Evolutionary conservation across 2,329 filamentous ascomycete species (phyloP).

Genomic region (Penicillium sp.): DNA sequence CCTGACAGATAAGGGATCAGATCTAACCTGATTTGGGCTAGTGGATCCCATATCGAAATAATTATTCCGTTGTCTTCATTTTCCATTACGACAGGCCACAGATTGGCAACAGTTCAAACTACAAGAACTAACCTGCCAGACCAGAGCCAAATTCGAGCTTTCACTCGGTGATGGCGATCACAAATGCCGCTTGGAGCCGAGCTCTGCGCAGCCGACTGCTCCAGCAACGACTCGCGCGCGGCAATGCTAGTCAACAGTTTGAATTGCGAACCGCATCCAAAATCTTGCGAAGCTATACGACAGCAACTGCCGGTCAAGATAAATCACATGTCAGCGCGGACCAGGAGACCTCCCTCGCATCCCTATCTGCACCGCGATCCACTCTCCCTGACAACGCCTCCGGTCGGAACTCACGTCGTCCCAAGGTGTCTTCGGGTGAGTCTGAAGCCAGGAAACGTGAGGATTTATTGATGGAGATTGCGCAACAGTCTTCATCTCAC

Average conservation of each 20-base stretch:
- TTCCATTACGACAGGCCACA: not conserved
- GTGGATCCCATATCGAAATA: not conserved
- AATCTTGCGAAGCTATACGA: not conserved
- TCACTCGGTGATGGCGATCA: conserved; percentile 13
- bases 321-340: not conserved
- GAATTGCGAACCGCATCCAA: not conserved
- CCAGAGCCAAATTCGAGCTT: not conserved
- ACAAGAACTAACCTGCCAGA: not conserved
- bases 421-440: not conserved
- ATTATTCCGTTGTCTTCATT: not conserved
- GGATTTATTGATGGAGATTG: conserved; percentile 11
- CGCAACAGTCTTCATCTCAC: not conserved
- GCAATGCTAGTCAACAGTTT: not conserved
- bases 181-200: conserved; percentile 20
- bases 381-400: not conserved
- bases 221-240: conserved; percentile 3
- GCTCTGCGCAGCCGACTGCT: conserved; percentile 21
- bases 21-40: not conserved
- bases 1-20: not conserved
- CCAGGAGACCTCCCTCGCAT: not conserved
- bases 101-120: not conserved
- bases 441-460: conserved; percentile 1
- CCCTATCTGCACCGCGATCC: not conserved
- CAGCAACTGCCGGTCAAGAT: not conserved
- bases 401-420: not conserved